phyloP scores from a whole-genome alignment of 306 rosid species.

The Vicia sativa region DNA sequence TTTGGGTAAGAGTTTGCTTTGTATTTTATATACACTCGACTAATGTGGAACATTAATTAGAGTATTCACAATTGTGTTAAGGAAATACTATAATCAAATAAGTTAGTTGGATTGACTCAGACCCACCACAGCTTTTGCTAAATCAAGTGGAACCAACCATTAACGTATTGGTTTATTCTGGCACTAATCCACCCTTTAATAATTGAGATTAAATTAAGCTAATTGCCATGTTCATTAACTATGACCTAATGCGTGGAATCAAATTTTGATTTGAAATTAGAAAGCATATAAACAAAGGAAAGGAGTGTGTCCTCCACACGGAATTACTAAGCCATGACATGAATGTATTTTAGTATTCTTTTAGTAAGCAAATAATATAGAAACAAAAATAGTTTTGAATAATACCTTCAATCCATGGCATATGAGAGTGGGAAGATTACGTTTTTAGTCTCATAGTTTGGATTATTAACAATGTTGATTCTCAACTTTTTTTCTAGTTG shows the following conservation, averaged over 20 bases:
- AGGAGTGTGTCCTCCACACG: conserved; percentile 37
- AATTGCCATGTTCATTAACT: background rate
- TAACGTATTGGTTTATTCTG: background rate
- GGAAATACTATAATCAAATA: background rate
- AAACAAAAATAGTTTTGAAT: background rate
- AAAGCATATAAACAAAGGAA: background rate
- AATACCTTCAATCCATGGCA: background rate
- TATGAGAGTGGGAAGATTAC: no score
- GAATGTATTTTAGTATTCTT: background rate
- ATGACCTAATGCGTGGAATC: background rate
- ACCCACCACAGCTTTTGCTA: conserved; percentile 14
- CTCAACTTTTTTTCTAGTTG: background rate
- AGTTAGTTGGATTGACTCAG: background rate
- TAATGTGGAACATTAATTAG: conserved; percentile 3
- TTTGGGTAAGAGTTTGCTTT: background rate
- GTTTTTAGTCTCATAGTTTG: background rate
- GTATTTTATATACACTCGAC: background rate
- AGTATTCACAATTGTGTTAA: background rate
- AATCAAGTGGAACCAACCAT: conserved; percentile 17
- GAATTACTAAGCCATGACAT: background rate
- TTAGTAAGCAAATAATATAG: background rate
- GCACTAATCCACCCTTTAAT: conserved; percentile 18
- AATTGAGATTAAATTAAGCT: conserved; percentile 9
- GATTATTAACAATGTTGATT: background rate
- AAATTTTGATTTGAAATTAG: conserved; percentile 7